Base-by-base conservation (phyloP, 768 basidiomycete species). In the Artomyces pyxidatus region DNA sequence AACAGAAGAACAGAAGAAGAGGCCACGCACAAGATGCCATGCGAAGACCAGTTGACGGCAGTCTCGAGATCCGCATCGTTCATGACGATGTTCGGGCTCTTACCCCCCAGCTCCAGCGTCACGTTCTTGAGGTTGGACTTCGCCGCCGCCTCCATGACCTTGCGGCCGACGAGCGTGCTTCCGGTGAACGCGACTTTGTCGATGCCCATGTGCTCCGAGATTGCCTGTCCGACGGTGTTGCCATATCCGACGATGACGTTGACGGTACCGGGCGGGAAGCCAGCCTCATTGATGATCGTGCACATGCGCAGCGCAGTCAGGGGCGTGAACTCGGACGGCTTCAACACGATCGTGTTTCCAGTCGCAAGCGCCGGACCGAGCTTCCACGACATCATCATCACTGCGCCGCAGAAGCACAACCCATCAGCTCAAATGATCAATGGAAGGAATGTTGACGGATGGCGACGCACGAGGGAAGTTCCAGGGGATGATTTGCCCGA, bases 181-280 rank as follows among this genome's bases (percentile, higher is more conserved):
- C 85, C 85, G 5, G 85, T 86, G 69, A 87, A 85, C 0, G 82
- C 77, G 51, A 86, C 73, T 69, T 85, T 86, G 51, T 78, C 74
- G 56, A 88, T 76, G 32, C 63, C 63, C 55, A 68, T 70, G 65
- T 84, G 81, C 41, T 68, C 63, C 1, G 76, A 60, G 55, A 85
- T 77, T 38, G 80, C 77, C 41, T 71, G 65, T 3, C 83, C 83
- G 25, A 76, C 80, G 19, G 68, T 71, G 37, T 60, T 43, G 22
- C 81, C 82, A 57, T 75, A 72, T 25, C 81, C 81, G 29, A 71
- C 70, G 37, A 84, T 60, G 56, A 80, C 66, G 65, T 84, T 81
- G 56, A 85, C 64, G 29, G 78, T 80, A 48, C 84, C 81, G 5
- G 75, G 68, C 9, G 81, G 81, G 64, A 82, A 76, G 25, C 79